Evolutionary conservation across 2,329 filamentous ascomycete genomes (phyloP).

Genomic region (Trichoderma koningii): DNA sequence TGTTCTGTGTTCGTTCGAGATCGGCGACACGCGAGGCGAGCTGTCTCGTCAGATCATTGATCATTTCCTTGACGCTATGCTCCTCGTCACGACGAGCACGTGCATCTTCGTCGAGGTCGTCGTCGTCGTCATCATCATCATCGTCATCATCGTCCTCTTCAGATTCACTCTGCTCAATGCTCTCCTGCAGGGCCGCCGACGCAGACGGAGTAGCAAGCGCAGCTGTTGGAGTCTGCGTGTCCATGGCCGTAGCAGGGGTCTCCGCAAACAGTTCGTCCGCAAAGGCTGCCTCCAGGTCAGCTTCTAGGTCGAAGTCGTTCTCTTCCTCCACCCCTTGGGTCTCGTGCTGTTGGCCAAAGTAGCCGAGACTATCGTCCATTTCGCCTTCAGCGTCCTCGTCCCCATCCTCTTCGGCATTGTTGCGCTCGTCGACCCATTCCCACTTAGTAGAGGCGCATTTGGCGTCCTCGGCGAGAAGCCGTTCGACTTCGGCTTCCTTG

Average conservation of each 20-base stretch:
- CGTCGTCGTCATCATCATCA: constrained; percentile 47
- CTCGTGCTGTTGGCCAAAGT: constrained; percentile 40
- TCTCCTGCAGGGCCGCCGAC: constrained; percentile 43
- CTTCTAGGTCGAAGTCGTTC: constrained; percentile 57
- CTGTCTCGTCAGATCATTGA: constrained; percentile 55
- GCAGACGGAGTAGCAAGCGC: constrained; percentile 49
- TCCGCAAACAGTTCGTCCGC: constrained; percentile 44
- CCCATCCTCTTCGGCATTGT: constrained; percentile 46
- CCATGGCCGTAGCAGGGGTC: constrained; percentile 47
- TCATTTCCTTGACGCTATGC: constrained; percentile 58
- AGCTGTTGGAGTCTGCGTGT: constrained; percentile 51
- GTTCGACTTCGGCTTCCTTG: constrained; percentile 77
- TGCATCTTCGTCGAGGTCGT: constrained; percentile 57
- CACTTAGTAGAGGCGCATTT: constrained; percentile 61
- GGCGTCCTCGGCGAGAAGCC: constrained; percentile 70
- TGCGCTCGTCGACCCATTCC: constrained; percentile 63
- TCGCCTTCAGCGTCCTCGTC: constrained; percentile 55
- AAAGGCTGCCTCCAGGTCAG: constrained; percentile 58
- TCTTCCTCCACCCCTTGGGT: constrained; percentile 40
- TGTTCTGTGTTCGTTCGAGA: constrained; percentile 47
- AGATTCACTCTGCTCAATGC: constrained; percentile 46
- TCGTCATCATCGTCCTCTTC: constrained; percentile 49
- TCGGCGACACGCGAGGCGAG: constrained; percentile 50
- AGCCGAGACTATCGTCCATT: constrained; percentile 49
- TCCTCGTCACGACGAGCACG: constrained; percentile 53